Percentiles rank a stretch among this genome's conserved stretches.
Conservation (phyloP, 192 early-diverging fungal species). For the Mortierella hygrophila region DNA sequence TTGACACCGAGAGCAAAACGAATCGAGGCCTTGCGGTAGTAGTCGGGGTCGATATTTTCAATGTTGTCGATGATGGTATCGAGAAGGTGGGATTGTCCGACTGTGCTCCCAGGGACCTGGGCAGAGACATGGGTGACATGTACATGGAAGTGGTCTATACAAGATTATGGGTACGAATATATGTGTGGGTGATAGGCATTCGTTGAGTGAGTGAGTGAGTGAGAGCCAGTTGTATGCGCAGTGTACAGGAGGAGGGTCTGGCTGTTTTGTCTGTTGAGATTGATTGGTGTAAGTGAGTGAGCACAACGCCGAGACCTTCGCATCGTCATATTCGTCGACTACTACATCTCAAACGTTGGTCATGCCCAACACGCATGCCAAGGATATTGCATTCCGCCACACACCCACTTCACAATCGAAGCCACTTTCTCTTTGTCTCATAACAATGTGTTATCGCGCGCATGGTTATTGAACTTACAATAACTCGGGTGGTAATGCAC, state of each 20-base stretch:
- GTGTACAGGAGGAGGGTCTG: neutral
- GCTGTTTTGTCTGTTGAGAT: neutral
- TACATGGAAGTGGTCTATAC: constrained; percentile 79
- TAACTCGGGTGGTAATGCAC: constrained; percentile 88
- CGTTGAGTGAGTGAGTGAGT: neutral
- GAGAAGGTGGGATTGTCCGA: constrained; percentile 78
- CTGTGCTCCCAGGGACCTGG: constrained; percentile 66
- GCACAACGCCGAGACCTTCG: neutral
- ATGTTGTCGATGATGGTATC: constrained; percentile 80
- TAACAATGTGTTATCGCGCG: neutral
- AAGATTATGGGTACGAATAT: neutral
- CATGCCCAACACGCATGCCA: constrained; percentile 7
- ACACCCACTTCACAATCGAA: neutral
- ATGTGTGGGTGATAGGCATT: neutral
- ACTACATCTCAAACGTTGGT: neutral
- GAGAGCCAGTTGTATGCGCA: neutral
- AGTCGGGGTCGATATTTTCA: constrained; percentile 68
- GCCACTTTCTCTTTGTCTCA: neutral
- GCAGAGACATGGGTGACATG: constrained; percentile 78
- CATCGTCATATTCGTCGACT: neutral
- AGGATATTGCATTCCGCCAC: constrained; percentile 2
- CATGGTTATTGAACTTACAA: constrained; percentile 56
- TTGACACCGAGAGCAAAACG: constrained; percentile 72
- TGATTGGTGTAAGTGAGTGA: neutral
- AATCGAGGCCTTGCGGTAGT: constrained; percentile 75